Evolutionary conservation across 2,329 filamentous ascomycete genomes (phyloP).

Genomic region (Fusarium virguliforme): DNA sequence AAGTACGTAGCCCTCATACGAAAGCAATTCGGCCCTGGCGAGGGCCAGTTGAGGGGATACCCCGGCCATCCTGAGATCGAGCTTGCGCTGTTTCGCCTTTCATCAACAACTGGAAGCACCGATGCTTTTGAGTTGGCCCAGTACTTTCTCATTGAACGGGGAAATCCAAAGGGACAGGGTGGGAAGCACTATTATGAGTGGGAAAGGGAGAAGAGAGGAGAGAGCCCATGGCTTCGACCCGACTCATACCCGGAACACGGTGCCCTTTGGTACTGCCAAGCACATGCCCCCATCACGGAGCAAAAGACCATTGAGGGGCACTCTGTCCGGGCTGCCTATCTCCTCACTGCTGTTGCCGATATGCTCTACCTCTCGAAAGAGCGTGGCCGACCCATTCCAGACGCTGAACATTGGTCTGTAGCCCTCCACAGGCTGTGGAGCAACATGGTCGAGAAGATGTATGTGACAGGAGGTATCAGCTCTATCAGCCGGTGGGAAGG

Average conservation of each 20-base stretch:
- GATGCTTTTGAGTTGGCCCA: slow-evolving; percentile 64
- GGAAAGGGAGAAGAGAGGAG: slow-evolving; percentile 67
- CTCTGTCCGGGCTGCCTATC: slow-evolving; percentile 73
- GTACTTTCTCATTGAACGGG: slow-evolving; percentile 73
- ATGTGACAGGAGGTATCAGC: slow-evolving; percentile 73
- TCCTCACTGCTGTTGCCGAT: slow-evolving; percentile 72
- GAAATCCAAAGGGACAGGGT: slow-evolving; percentile 66
- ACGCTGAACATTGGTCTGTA: slow-evolving; percentile 49
- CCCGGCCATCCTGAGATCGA: slow-evolving; percentile 69
- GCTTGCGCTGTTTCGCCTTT: slow-evolving; percentile 60
- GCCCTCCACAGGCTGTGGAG: slow-evolving; percentile 68
- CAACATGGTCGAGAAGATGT: slow-evolving; percentile 74
- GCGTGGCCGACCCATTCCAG: slow-evolving; percentile 45
- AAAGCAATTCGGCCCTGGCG: slow-evolving; percentile 66
- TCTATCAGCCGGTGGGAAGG: slow-evolving; percentile 56
- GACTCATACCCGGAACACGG: slow-evolving; percentile 62
- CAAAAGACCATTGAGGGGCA: slow-evolving; percentile 65
- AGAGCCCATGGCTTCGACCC: slow-evolving; percentile 64
- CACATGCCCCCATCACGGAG: slow-evolving; percentile 69
- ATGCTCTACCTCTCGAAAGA: slow-evolving; percentile 54
- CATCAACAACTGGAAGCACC: slow-evolving; percentile 54
- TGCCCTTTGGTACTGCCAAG: slow-evolving; percentile 69
- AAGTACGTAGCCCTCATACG: slow-evolving; percentile 64
- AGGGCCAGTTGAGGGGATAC: slow-evolving; percentile 70
- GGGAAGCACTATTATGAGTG: slow-evolving; percentile 69